These are phyloP conservation scores for Daldinia sp. DNA, from an alignment of 2,329 filamentous ascomycete genomes.

Conservation along the genomic window DNA sequence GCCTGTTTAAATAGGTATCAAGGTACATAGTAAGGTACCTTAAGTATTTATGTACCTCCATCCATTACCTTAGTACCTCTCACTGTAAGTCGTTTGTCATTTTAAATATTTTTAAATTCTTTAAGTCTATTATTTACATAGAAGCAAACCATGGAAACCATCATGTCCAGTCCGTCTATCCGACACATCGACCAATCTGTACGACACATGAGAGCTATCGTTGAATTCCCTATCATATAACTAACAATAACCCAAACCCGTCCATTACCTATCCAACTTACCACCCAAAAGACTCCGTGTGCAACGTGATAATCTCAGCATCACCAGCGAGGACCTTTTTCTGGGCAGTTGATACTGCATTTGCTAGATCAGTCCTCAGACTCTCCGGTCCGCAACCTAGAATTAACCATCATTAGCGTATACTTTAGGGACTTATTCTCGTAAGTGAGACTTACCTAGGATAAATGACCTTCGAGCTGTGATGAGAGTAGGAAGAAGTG, in stretches of 20 bases:
- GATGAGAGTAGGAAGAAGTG: constrained; percentile 29
- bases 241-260: background rate
- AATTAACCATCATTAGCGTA: constrained; percentile 2
- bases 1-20: background rate
- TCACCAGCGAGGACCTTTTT: constrained; percentile 33
- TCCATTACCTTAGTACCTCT: too few species aligned
- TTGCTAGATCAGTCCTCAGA: constrained; percentile 37
- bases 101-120: background rate
- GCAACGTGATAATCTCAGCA: constrained; percentile 37
- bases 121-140: background rate
- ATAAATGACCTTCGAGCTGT: constrained; percentile 26
- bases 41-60: background rate
- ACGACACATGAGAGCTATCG: background rate
- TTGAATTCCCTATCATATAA: background rate
- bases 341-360: constrained; percentile 31
- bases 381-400: constrained; percentile 39
- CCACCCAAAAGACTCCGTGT: constrained; percentile 41
- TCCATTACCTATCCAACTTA: constrained; percentile 8
- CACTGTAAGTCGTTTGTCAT: background rate
- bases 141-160: background rate
- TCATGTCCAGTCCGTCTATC: background rate
- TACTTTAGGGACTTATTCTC: background rate
- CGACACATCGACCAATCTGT: too few species aligned
- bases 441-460: constrained; percentile 25
- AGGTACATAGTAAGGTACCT: background rate